Base-by-base conservation (phyloP, 441 rosid genomes). In the Gossypium lobatum region DNA sequence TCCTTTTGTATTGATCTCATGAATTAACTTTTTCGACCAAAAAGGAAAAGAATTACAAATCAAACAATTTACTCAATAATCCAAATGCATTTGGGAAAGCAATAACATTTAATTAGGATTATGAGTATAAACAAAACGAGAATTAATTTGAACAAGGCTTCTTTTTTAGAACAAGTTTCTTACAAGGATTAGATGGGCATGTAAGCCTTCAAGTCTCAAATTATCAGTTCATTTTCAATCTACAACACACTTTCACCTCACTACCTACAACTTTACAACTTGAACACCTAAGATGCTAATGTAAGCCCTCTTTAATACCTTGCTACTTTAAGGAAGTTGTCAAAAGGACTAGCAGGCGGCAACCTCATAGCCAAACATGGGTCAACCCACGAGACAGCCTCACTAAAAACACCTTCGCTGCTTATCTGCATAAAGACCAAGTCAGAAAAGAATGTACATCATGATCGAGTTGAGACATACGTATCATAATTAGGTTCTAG, bases 301-400 rank as follows among this genome's bases (percentile, higher is more conserved):
- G 5, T 54, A 57, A 2, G n/a, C 23, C 68, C 63, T 68, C 46
- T 60, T 78, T 62, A 88, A 79, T 87, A 88, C 57, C 96, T 87
- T n/a, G 99, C 98, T 62, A 97, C 98, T 79, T 86, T 90, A 46
- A 93, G 97, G 82, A 93, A 95, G 86, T 95, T 95, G 81, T 91
- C 97, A 23, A 87, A 95, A 59, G 98, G 98, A 78, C 99, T 93
- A 3, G 99, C 93, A 8, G 98, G 97, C 14, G 99, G 99, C 48
- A 93, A 80, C 79, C 92, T 90, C 91, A 93, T 87, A 11, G 84
- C 80, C 70, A 82, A 75, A 81, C 90, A 77, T 31, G 86, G 76
- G 65, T 91, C 96, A 73, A 28, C 78, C 8, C 64, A 53, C 72
- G 76, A 52, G 57, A 20, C 60, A 25, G 60, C 77, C 72, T 81